Conservation (phyloP, 306 rosid genomes). For the Boehmeria nivea region DNA sequence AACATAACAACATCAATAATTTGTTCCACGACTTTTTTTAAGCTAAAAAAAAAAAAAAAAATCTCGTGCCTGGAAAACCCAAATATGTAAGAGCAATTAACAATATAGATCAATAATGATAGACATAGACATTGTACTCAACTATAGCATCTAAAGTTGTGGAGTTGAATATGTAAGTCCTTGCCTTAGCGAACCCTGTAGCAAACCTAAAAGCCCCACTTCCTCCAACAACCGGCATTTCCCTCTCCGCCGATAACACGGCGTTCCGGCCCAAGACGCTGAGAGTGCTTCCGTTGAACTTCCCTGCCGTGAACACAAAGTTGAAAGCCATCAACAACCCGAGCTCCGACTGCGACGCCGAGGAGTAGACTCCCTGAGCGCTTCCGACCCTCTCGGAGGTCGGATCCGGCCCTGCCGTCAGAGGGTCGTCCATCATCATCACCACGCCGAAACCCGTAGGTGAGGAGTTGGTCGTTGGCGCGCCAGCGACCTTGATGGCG, state of each 20-base stretch:
- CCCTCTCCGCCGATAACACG: constrained; percentile 32
- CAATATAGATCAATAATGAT: constrained; percentile 36
- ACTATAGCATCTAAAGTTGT: constrained; percentile 39
- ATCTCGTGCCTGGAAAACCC: too few relatives aligned
- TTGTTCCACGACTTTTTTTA: too few relatives aligned
- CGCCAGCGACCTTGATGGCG: constrained; percentile 35
- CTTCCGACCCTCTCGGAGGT: constrained; percentile 39
- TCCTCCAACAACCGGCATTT: constrained; percentile 71
- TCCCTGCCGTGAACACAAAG: constrained; percentile 50
- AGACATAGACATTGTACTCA: constrained; percentile 58
- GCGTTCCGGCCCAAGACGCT: constrained; percentile 59
- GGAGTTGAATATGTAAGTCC: constrained; percentile 10
- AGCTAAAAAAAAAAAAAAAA: too few relatives aligned
- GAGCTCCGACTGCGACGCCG: constrained; percentile 44
- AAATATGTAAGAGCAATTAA: too few relatives aligned
- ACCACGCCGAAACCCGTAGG: constrained; percentile 34
- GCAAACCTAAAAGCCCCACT: constrained; percentile 67
- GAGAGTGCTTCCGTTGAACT: constrained; percentile 49
- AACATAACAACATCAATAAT: too few relatives aligned
- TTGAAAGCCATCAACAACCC: constrained; percentile 48
- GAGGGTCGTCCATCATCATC: constrained; percentile 52
- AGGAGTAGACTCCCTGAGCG: constrained; percentile 62
- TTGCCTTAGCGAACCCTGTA: constrained; percentile 55
- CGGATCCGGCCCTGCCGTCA: constrained; percentile 38
- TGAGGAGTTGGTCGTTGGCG: constrained; percentile 25